phyloP scores from a whole-genome alignment of 1,284 basidiomycete species.

The Microbotryomycetes sp. region DNA sequence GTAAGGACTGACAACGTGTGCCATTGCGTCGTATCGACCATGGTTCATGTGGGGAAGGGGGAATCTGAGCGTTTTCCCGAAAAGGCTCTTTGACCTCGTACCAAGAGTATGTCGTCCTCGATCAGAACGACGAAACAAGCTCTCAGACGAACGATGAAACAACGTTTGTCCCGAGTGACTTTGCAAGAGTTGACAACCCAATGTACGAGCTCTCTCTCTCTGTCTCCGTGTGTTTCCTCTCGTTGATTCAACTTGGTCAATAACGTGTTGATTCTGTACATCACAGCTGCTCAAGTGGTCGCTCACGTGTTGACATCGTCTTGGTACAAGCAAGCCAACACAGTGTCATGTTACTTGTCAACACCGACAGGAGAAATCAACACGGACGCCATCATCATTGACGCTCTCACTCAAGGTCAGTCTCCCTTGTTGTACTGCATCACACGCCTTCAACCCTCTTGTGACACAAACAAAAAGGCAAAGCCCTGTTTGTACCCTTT shows the following conservation, averaged over 20 bases:
- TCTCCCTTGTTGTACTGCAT: background rate
- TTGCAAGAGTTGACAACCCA: constrained; percentile 15
- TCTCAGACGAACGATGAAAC: constrained; percentile 36
- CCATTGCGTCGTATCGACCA: background rate
- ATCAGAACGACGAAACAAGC: constrained; percentile 37
- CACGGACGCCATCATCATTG: constrained; percentile 42
- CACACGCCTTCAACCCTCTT: background rate
- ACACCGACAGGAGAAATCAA: constrained; percentile 41
- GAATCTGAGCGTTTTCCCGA: background rate
- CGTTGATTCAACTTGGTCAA: background rate
- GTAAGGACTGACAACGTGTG: background rate
- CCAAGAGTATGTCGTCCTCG: constrained; percentile 1
- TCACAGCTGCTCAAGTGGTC: constrained; percentile 34
- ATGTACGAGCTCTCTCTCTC: constrained; percentile 35
- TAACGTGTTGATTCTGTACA: background rate
- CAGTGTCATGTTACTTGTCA: constrained; percentile 43
- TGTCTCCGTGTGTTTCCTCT: background rate
- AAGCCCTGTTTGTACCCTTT: constrained; percentile 43
- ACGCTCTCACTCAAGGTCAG: constrained; percentile 36
- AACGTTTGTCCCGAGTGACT: constrained; percentile 25
- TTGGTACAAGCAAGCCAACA: constrained; percentile 35
- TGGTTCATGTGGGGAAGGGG: too few species aligned
- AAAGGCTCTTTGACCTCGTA: background rate
- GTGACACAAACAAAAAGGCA: constrained; percentile 28
- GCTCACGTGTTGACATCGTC: constrained; percentile 38